Evolutionary conservation across 2,329 filamentous ascomycete species (phyloP).

Genomic region (Emergomyces pasteurianus): DNA sequence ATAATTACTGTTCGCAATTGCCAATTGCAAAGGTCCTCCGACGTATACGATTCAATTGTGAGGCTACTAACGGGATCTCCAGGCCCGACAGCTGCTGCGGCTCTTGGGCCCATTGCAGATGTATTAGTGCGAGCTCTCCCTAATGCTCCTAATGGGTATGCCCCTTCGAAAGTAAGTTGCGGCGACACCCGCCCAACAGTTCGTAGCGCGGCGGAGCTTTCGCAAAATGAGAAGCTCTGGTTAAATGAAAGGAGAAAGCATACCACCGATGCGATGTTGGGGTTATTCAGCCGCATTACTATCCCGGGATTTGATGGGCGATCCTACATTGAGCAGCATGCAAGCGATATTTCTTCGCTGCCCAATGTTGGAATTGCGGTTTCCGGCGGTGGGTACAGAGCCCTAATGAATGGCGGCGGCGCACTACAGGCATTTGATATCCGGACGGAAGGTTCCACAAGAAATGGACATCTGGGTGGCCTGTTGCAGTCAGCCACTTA

Average conservation of each 20-base stretch:
- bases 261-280: constrained; percentile 62
- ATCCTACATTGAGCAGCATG: constrained; percentile 53
- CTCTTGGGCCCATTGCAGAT: not conserved
- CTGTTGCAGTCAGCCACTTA: constrained; percentile 74
- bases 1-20: too few relatives aligned
- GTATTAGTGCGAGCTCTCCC: constrained; percentile 31
- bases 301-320: constrained; percentile 70
- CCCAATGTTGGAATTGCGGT: constrained; percentile 65
- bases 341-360: constrained; percentile 43
- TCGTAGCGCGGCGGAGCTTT: constrained; percentile 51
- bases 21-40: not conserved
- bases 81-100: not conserved
- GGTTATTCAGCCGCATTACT: constrained; percentile 58
- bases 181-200: constrained; percentile 58
- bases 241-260: constrained; percentile 57
- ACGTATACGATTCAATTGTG: not conserved
- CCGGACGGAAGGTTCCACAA: constrained; percentile 52
- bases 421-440: constrained; percentile 67
- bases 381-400: constrained; percentile 76
- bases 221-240: constrained; percentile 61
- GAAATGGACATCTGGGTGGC: constrained; percentile 60
- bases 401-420: constrained; percentile 74
- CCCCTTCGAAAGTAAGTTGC: constrained; percentile 56
- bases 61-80: not conserved
- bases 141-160: constrained; percentile 56